Conservation (phyloP, 1,139 yeast species). For the Candida dubliniensis region DNA sequence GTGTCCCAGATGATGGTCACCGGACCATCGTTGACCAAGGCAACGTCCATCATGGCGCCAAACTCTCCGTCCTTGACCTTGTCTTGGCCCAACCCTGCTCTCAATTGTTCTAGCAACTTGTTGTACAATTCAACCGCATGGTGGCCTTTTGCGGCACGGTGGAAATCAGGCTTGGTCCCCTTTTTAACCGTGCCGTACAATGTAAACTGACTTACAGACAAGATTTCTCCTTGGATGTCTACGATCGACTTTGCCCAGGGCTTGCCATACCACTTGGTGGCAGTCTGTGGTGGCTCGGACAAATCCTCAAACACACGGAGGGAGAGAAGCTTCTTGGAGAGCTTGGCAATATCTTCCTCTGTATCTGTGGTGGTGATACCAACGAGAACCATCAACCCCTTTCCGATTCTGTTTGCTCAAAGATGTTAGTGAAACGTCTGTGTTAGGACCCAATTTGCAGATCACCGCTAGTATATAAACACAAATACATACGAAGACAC, state of each 20-base stretch:
- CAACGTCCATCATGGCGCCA: constrained; percentile 97
- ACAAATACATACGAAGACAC: constrained; percentile 61
- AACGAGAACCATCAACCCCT: constrained; percentile 77
- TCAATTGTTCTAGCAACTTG: constrained; percentile 52
- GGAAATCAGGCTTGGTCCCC: constrained; percentile 94
- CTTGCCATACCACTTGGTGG: constrained; percentile 60
- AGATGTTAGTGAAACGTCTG: background rate
- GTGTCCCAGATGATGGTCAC: constrained; percentile 76
- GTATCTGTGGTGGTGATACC: constrained; percentile 84
- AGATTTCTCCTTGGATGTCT: constrained; percentile 32
- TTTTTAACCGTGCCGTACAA: constrained; percentile 79
- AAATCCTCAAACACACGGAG: constrained; percentile 72
- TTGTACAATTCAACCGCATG: constrained; percentile 68
- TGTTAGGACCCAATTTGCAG: too few relatives aligned
- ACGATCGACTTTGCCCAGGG: constrained; percentile 44
- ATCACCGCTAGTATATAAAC: background rate
- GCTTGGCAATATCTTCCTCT: constrained; percentile 62
- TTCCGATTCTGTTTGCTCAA: constrained; percentile 47
- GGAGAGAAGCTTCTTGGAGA: constrained; percentile 65
- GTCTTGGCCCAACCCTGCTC: constrained; percentile 55
- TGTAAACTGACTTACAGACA: constrained; percentile 83
- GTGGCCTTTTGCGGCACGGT: constrained; percentile 82
- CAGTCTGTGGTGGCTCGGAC: constrained; percentile 27
- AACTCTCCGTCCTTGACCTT: constrained; percentile 83
- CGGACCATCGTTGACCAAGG: constrained; percentile 81